A percentile compares a stretch with the other conserved stretches of the same genome.
phyloP scores from a whole-genome alignment of 1,284 basidiomycete species.

The Clitocybe nebularis region DNA sequence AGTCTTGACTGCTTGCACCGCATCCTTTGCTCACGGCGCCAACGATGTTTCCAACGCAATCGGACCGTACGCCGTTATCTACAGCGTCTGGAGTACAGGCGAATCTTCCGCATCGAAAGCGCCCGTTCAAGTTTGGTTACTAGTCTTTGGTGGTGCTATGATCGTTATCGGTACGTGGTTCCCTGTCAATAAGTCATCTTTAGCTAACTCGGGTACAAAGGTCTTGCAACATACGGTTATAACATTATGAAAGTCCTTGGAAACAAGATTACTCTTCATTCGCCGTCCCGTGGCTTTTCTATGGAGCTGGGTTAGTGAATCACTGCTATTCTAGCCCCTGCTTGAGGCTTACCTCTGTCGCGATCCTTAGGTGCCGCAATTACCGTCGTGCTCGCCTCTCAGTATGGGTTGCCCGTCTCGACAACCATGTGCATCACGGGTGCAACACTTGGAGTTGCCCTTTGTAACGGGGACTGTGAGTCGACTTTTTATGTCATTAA shows the following conservation, averaged over 20 bases:
- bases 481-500: not conserved
- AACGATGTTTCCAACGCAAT: slow-evolving; percentile 28
- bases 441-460: slow-evolving; percentile 24
- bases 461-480: slow-evolving; percentile 26
- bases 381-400: slow-evolving; percentile 27
- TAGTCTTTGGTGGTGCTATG: slow-evolving; percentile 23
- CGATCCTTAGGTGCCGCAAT: slow-evolving; percentile 20
- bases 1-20: slow-evolving; percentile 28
- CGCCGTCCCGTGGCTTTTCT: slow-evolving; percentile 26
- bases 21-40: slow-evolving; percentile 27
- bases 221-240: slow-evolving; percentile 23
- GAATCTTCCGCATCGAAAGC: slow-evolving; percentile 15
- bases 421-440: slow-evolving; percentile 30
- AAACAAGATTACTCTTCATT: slow-evolving; percentile 27
- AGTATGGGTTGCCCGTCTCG: slow-evolving; percentile 27
- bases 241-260: slow-evolving; percentile 29
- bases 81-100: slow-evolving; percentile 24
- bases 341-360: not conserved
- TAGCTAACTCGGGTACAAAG: slow-evolving; percentile 3
- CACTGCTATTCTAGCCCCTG: not conserved
- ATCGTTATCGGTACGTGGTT: slow-evolving; percentile 21
- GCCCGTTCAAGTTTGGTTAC: slow-evolving; percentile 22
- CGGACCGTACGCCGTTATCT: slow-evolving; percentile 28
- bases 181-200: not conserved
- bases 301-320: slow-evolving; percentile 22